Evolutionary conservation across 179 eudicot genomes (phyloP).

Genomic region (Beta lomatogona): DNA sequence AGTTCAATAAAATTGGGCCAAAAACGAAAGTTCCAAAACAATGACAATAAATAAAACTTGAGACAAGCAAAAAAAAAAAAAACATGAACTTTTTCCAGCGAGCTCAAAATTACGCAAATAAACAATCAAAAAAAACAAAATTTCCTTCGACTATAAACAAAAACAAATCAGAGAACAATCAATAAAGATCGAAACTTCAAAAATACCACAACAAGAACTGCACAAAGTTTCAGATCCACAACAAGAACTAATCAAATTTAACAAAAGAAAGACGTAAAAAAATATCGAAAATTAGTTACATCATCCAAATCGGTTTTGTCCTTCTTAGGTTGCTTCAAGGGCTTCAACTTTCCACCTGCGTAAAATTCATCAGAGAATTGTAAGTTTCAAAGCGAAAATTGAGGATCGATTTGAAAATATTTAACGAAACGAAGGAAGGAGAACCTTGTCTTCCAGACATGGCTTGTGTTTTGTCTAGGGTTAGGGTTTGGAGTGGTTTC

Average conservation of each 20-base stretch:
- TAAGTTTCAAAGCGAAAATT: constrained; percentile 8
- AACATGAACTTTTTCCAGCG: not conserved
- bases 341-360: constrained; percentile 93
- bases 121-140: not conserved
- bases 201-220: not conserved
- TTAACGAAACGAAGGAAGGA: not conserved
- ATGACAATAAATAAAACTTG: not conserved
- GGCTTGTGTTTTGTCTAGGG: constrained; percentile 35
- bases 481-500: constrained; percentile 46
- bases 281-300: constrained; percentile 29
- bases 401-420: not conserved
- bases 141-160: not conserved
- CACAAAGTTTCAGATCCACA: not conserved
- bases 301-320: constrained; percentile 83
- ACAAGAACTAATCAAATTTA: not conserved
- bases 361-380: not conserved
- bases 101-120: not conserved
- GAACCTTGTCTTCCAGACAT: constrained; percentile 75
- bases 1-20: not conserved
- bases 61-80: not conserved
- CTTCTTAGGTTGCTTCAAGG: constrained; percentile 89
- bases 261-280: not conserved
- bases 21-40: not conserved
- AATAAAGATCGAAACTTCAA: not conserved
- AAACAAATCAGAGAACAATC: not conserved